phyloP scores from a whole-genome alignment of 805 yeast species.

The Candida broadrunensis region DNA sequence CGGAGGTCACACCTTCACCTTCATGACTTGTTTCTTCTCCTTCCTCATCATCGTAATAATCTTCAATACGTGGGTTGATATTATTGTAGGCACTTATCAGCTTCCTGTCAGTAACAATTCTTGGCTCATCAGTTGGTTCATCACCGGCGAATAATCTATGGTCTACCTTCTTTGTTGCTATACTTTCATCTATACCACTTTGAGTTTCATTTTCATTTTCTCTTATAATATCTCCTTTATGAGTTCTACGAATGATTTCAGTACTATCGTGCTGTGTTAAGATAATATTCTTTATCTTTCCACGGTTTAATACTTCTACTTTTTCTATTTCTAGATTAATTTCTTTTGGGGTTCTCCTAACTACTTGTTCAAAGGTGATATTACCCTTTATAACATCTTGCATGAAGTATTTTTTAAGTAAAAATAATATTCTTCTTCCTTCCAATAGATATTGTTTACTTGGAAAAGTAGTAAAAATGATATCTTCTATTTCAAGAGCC shows the following conservation, averaged over 20 bases:
- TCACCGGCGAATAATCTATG: constrained; percentile 31
- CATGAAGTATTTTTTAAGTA: constrained; percentile 42
- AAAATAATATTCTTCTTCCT: constrained; percentile 63
- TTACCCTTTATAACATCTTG: constrained; percentile 53
- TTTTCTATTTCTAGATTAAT: constrained; percentile 72
- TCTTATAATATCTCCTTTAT: constrained; percentile 68
- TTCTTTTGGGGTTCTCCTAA: constrained; percentile 66
- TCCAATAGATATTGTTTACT: constrained; percentile 58
- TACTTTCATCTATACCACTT: constrained; percentile 19
- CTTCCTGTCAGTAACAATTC: constrained; percentile 6
- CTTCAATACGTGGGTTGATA: constrained; percentile 20
- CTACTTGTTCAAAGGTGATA: constrained; percentile 57
- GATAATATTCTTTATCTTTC: constrained; percentile 22
- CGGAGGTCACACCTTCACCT: background rate
- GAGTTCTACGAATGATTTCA: constrained; percentile 74
- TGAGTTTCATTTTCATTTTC: constrained; percentile 17
- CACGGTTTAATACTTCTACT: constrained; percentile 14
- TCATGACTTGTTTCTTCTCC: constrained; percentile 5
- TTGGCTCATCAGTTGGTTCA: constrained; percentile 6
- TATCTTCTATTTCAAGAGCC: constrained; percentile 53
- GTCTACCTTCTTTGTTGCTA: constrained; percentile 32
- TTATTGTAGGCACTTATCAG: constrained; percentile 10
- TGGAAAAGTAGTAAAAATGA: constrained; percentile 37
- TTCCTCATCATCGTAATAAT: constrained; percentile 23
- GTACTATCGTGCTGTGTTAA: constrained; percentile 51